Evolutionary conservation across 2,329 filamentous ascomycete genomes (phyloP), one percentile per base, ranked within the genome.

Genomic region (Ploettnerulaceae sp.): DNA sequence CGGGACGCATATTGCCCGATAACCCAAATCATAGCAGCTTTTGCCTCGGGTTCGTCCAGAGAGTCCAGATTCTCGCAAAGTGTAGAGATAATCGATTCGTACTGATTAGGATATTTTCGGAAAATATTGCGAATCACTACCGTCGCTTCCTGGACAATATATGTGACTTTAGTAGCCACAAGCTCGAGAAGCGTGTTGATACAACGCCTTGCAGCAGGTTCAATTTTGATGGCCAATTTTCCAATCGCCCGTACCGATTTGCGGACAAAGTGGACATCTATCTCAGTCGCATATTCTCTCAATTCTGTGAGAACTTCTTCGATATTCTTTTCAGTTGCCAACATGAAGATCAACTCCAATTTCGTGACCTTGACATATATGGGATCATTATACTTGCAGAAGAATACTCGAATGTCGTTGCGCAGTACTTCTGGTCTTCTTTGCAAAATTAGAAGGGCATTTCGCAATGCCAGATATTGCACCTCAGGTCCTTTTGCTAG

Each of bases 361-460:
- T 98, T 98, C 12, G 93, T 98, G 41, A 98, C 93, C 68, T 98
- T 98, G 70, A 98, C 93, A 66, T 97, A 98, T 55, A 98, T 98
- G 0, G 93, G 93, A 63, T 98, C 93, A 66, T 98, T 98, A 70
- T 98, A 98, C 74, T 98, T 98, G 81, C 93, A 98, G 70, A 98
- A 98, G 71, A 98, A 98, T 24, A 98, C 93, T 36, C 93, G 82
- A 53, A 98, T 97, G 66, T 98, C 93, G 67, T 96, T 97, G 54
- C 89, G 81, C 44, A 98, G 69, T 7, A 98, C 91, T 61, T 97
- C 93, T 0, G 93, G 93, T 46, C 91, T 78, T 59, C 91, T 78
- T 66, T 98, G 93, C 42, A 98, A 72, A 57, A 98, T 98, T 11
- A 98, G 74, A 2, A 98, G 76, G 0, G 93, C 93, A 64, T 98